Evolutionary conservation across 805 yeast species (phyloP).

Genomic region (Candida nitratophila): DNA sequence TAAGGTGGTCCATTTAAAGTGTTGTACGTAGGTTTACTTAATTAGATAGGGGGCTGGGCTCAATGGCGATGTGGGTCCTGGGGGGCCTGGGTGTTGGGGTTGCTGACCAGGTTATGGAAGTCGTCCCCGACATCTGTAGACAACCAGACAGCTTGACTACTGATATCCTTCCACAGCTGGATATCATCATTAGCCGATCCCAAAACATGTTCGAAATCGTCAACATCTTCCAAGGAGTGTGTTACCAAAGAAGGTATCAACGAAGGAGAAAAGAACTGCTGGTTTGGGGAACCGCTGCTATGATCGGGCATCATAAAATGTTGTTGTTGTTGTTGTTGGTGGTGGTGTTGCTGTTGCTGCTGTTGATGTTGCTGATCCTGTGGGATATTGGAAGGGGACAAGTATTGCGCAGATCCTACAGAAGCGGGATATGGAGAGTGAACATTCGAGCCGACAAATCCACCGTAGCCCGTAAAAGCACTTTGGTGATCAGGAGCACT

Average conservation of each 20-base stretch:
- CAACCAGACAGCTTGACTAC: conserved; percentile 73
- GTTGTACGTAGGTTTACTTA: no score
- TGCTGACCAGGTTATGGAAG: conserved; percentile 10
- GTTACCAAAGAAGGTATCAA: conserved; percentile 25
- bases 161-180: conserved; percentile 70
- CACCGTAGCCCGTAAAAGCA: no score
- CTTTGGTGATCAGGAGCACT: no score
- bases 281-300: not conserved
- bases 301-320: not conserved
- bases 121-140: conserved; percentile 36
- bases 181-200: conserved; percentile 32
- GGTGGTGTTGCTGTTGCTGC: not conserved
- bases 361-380: not conserved
- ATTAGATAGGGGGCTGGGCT: no score
- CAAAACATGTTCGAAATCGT: conserved; percentile 25
- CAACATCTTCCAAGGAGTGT: conserved; percentile 23
- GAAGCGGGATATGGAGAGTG: no score
- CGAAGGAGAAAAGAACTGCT: conserved; percentile 18
- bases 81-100: not conserved
- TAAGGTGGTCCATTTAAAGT: no score
- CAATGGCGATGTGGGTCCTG: not conserved
- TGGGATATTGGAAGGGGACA: not conserved
- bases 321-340: not conserved
- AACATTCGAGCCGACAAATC: no score
- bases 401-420: no score